Conservation (phyloP, 2,329 filamentous ascomycete genomes). For the Botrytis paeoniae region DNA sequence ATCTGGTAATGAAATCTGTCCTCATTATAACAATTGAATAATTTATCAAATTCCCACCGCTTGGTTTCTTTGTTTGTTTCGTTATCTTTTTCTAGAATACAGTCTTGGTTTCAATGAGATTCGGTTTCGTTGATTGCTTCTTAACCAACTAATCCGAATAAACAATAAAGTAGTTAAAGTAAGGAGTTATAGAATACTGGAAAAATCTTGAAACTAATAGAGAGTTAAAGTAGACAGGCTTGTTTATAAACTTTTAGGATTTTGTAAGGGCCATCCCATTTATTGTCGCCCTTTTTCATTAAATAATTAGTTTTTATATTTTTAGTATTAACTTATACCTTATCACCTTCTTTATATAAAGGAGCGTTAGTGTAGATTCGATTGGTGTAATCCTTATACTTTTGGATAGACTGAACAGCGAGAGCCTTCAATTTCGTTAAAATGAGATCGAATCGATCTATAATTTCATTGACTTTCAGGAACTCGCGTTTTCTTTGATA, state of each 20-base stretch:
- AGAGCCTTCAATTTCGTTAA: too few species aligned
- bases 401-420: fast-evolving
- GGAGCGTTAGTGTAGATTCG: fast-evolving
- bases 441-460: too few species aligned
- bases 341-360: too few species aligned
- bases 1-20: not conserved
- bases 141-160: not conserved
- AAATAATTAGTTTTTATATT: too few species aligned
- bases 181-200: not conserved
- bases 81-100: not conserved
- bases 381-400: not conserved
- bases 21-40: not conserved
- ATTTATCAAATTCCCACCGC: not conserved
- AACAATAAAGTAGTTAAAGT: not conserved
- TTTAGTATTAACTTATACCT: too few species aligned
- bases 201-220: too few species aligned
- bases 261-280: too few species aligned
- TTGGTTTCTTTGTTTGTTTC: not conserved
- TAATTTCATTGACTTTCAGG: too few species aligned
- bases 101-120: fast-evolving
- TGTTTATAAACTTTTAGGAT: too few species aligned
- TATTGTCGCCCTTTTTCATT: too few species aligned
- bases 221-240: not conserved
- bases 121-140: fast-evolving
- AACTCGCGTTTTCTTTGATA: too few species aligned